These are phyloP conservation scores for Stephanocyclus meneghinianus DNA, from an alignment of 352 stramenopile species.

Conservation along the genomic window DNA sequence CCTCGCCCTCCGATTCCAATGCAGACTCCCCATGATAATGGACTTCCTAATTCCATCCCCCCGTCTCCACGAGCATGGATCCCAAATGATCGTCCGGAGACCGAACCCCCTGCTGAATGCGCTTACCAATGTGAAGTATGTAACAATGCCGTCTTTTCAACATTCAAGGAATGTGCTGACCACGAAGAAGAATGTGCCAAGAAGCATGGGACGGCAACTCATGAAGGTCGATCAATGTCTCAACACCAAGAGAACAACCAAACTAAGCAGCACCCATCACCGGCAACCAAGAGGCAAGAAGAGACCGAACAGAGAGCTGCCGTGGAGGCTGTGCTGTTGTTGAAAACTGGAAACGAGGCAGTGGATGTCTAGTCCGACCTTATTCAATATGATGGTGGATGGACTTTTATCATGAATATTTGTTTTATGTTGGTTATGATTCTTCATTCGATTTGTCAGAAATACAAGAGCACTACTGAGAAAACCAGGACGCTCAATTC, in stretches of 20 bases:
- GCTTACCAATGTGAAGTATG: conserved; percentile 28
- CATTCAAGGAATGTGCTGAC: conserved; percentile 27
- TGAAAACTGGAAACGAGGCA: conserved; percentile 14
- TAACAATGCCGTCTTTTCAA: conserved; percentile 22
- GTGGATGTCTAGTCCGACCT: not conserved
- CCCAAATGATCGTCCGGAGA: not conserved
- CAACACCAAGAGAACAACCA: not conserved
- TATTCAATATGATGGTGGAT: not conserved
- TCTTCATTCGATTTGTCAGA: not conserved
- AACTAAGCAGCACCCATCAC: not conserved
- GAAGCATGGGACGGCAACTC: not conserved
- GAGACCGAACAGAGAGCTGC: conserved; percentile 11
- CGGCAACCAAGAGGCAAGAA: conserved; percentile 12
- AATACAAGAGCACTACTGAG: no score
- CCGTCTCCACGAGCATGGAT: conserved; percentile 1
- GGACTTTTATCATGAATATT: not conserved
- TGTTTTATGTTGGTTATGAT: not conserved
- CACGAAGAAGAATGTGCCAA: conserved; percentile 21
- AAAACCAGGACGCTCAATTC: no score
- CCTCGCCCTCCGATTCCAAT: conserved; percentile 7
- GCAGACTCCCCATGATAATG: not conserved
- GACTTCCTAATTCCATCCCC: not conserved
- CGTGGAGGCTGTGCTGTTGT: conserved; percentile 18
- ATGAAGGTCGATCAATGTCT: not conserved
- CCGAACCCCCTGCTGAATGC: conserved; percentile 11